phyloP scores from a whole-genome alignment of 2,329 filamentous ascomycete species.

The Fusarium caatingaense region DNA sequence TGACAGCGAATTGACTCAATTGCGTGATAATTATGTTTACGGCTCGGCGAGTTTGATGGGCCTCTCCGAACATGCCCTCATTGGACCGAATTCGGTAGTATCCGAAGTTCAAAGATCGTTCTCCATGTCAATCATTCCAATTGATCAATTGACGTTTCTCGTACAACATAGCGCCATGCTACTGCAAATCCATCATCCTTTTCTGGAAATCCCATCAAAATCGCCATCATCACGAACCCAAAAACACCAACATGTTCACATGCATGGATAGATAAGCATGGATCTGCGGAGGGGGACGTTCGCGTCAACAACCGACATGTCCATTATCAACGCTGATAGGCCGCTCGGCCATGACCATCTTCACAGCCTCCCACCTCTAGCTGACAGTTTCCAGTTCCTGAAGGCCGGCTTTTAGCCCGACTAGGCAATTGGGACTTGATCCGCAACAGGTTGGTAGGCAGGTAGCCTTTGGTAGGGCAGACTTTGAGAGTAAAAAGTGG shows the following conservation, averaged over 20 bases:
- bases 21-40: conserved; percentile 21
- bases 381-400: conserved; percentile 35
- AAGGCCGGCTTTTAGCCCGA: conserved; percentile 20
- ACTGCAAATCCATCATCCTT: background rate
- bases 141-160: conserved; percentile 1
- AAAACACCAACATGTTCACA: conserved; percentile 19
- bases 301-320: conserved; percentile 35
- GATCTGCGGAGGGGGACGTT: conserved; percentile 39
- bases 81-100: conserved; percentile 25
- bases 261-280: conserved; percentile 32
- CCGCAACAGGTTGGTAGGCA: conserved; percentile 23
- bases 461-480: conserved; percentile 23
- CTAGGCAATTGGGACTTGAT: conserved; percentile 23
- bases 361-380: conserved; percentile 42
- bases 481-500: conserved; percentile 21
- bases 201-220: conserved; percentile 21
- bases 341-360: conserved; percentile 32
- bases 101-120: conserved; percentile 10
- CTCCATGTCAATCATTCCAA: background rate
- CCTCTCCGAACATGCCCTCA: conserved; percentile 12
- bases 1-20: conserved; percentile 25
- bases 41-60: conserved; percentile 4
- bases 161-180: background rate
- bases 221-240: conserved; percentile 12
- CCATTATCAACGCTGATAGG: conserved; percentile 42